Evolutionary conservation across 306 rosid species (phyloP).

Genomic region (Castanea mollissima): DNA sequence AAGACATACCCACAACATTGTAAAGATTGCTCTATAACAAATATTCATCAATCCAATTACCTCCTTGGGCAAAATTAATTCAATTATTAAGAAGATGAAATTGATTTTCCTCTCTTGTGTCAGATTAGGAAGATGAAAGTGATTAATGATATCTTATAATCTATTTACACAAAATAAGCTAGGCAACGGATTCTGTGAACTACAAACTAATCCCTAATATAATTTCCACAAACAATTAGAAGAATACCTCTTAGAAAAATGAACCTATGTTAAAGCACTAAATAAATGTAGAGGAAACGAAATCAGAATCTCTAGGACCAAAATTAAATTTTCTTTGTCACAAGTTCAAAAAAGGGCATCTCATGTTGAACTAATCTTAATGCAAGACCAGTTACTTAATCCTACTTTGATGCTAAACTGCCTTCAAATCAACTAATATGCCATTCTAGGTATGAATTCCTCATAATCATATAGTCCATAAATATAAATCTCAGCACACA

Average conservation of each 20-base stretch:
- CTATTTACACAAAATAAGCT: neutral
- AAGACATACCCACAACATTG: neutral
- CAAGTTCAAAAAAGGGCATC: neutral
- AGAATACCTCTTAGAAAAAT: too few species aligned
- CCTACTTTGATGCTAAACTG: neutral
- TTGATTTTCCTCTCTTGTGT: neutral
- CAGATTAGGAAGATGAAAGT: neutral
- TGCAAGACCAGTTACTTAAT: neutral
- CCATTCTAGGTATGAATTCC: neutral
- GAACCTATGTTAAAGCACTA: neutral
- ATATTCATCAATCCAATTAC: neutral
- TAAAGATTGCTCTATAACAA: neutral
- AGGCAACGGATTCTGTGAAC: neutral
- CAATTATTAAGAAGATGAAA: neutral
- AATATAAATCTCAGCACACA: neutral
- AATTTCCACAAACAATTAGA: neutral
- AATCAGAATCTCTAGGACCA: neutral
- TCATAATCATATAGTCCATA: neutral
- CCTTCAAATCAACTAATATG: neutral
- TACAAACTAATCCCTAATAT: neutral
- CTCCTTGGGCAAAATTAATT: neutral
- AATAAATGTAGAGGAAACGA: neutral
- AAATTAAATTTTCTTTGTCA: neutral
- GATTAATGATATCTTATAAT: neutral
- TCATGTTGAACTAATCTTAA: neutral